Evolutionary conservation across 257 asterid genomes (phyloP), one percentile per base, ranked within the genome.

Genomic region (Nicotiana paniculata): DNA sequence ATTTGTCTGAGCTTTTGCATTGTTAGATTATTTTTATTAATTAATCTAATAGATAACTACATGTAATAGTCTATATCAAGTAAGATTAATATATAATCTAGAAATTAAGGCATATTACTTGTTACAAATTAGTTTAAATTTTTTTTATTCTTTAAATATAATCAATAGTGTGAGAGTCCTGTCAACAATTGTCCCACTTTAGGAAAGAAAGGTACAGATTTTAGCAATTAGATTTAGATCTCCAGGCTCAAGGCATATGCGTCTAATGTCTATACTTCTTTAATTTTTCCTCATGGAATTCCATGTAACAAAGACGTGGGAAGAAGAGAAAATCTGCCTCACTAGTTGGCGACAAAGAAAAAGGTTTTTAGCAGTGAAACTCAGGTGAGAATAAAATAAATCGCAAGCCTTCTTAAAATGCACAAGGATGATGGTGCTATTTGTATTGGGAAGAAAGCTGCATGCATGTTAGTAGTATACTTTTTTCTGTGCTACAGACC

Each of bases 161-260:
- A 75, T 48, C 53, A 85, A 77, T 81, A 83, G 90, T 88, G 81
- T 88, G 93, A 84, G 54, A 80, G 70, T 76, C 53, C 5, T 88
- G 90, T 90, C 93, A 88, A 90, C 89, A 78, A 79, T 77, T 88
- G 88, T 85, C 88, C 78, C 85, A 76, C 87, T 80, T 61, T 61
- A 37, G 37, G 70, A 57, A 80, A 57, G 80, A 24, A 62, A 74
- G 10, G 46, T 32, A 13, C 70, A 46, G 21, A 21, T 75, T 28
- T 26, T 15, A 26, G 80, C 37, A 75, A 26, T 6, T 39, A n/a
- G 9, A 51, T 75, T 21, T 21, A 51, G 9, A 51, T 75, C 28
- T 75, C 63, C 57, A 51, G 57, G 63, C 80, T 75, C 62, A 75
- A 51, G 63, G 80, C n/a, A 51, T 61, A 46, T 61, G 57, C 77